A percentile compares a stretch with the other conserved stretches of the same genome.
Conservation (phyloP, 768 basidiomycete genomes). For the Suillus brevipes region DNA sequence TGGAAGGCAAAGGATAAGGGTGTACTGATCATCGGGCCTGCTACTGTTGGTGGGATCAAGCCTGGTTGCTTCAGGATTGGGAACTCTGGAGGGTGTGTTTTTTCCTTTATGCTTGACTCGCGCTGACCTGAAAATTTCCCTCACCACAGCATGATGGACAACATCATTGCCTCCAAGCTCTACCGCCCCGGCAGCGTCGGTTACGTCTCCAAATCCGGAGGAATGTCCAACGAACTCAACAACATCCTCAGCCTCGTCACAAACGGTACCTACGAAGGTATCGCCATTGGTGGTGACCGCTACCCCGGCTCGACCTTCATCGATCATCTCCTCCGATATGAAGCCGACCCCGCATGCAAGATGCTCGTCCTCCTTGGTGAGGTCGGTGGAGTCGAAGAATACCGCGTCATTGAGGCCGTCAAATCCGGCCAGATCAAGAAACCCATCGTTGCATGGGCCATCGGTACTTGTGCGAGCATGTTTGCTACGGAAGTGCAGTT, state of each 20-base stretch:
- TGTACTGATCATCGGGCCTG: constrained; percentile 93
- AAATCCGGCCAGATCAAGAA: constrained; percentile 92
- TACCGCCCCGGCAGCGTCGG: constrained; percentile 97
- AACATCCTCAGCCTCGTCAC: constrained; percentile 96
- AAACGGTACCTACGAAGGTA: constrained; percentile 99
- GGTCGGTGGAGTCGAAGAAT: constrained; percentile 98
- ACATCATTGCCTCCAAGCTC: constrained; percentile 97
- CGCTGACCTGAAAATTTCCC: not conserved
- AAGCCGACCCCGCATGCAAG: constrained; percentile 96
- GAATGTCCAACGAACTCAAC: constrained; percentile 99
- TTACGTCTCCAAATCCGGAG: constrained; percentile 99
- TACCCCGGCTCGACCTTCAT: constrained; percentile 99
- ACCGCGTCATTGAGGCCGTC: constrained; percentile 98
- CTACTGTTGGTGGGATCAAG: constrained; percentile 99
- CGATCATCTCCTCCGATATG: constrained; percentile 97
- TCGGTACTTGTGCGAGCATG: constrained; percentile 99
- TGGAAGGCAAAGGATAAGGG: constrained; percentile 82
- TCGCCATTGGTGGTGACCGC: constrained; percentile 99
- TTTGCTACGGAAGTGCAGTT: constrained; percentile 99
- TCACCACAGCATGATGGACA: constrained; percentile 93
- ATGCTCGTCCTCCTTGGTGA: constrained; percentile 98
- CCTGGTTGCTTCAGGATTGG: constrained; percentile 99
- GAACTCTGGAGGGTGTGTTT: constrained; percentile 85
- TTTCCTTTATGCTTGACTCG: not conserved
- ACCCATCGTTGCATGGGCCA: constrained; percentile 99